phyloP scores from a whole-genome alignment of 2,329 filamentous ascomycete genomes.

The Neophaeococcomyces aloes region DNA sequence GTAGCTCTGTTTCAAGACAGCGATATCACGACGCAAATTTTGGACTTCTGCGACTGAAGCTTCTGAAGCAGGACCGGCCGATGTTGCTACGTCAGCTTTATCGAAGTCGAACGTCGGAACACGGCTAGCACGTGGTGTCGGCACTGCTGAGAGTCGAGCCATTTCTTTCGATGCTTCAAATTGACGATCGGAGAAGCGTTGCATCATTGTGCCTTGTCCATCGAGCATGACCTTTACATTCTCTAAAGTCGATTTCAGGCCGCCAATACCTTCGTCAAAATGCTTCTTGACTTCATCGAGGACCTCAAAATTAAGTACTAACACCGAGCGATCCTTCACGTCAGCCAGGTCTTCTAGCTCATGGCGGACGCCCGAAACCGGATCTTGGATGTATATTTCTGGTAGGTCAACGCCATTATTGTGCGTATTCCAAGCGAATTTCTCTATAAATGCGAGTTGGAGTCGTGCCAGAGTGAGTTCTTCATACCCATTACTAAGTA shows the following conservation, averaged over 20 bases:
- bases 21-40: slow-evolving; percentile 73
- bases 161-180: slow-evolving; percentile 83
- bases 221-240: slow-evolving; percentile 74
- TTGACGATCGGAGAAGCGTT: slow-evolving; percentile 81
- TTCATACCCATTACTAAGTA: slow-evolving; percentile 48
- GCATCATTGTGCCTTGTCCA: slow-evolving; percentile 69
- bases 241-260: slow-evolving; percentile 71
- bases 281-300: slow-evolving; percentile 94
- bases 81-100: slow-evolving; percentile 22
- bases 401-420: slow-evolving; percentile 85
- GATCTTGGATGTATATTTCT: slow-evolving; percentile 96
- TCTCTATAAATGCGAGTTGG: slow-evolving; percentile 95
- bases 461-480: slow-evolving; percentile 78
- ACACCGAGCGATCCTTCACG: slow-evolving; percentile 85
- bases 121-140: slow-evolving; percentile 26
- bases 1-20: slow-evolving; percentile 85
- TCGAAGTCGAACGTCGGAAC: slow-evolving; percentile 27
- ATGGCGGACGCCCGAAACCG: slow-evolving; percentile 88
- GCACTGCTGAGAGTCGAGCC: slow-evolving; percentile 50
- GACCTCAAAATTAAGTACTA: slow-evolving; percentile 88
- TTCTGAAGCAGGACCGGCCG: slow-evolving; percentile 10
- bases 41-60: slow-evolving; percentile 69
- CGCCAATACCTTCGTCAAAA: slow-evolving; percentile 81
- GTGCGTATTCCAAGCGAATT: slow-evolving; percentile 98
- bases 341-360: slow-evolving; percentile 88